Evolutionary conservation across 2,329 filamentous ascomycete species (phyloP).

Genomic region (Aspergillus glaucus): DNA sequence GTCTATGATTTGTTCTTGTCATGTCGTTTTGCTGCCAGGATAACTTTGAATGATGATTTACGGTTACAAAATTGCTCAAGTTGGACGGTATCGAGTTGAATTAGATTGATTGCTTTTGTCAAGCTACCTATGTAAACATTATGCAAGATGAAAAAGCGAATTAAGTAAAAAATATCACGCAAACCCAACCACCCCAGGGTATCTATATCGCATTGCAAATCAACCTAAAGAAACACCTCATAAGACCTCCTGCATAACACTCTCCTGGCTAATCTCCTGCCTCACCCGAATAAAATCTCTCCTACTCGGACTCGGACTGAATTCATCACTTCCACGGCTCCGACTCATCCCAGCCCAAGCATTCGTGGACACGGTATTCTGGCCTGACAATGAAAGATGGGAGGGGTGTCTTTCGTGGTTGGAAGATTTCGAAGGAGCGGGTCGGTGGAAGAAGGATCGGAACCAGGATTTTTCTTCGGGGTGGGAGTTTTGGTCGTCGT

Average conservation of each 20-base stretch:
- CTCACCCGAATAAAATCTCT: conserved; percentile 25
- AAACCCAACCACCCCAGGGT: neutral
- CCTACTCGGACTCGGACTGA: conserved; percentile 4
- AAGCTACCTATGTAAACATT: neutral
- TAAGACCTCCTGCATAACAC: conserved; percentile 13
- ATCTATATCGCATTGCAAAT: neutral
- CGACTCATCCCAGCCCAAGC: conserved; percentile 26
- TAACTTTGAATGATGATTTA: neutral
- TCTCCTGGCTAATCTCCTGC: conserved; percentile 29
- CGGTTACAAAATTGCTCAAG: too few species aligned
- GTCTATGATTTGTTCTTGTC: neutral
- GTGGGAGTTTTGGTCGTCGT: neutral
- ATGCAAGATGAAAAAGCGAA: neutral
- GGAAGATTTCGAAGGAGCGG: conserved; percentile 1
- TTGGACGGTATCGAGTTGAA: neutral
- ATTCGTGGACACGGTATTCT: conserved; percentile 23
- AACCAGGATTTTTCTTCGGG: conserved; percentile 6
- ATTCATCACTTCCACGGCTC: conserved; percentile 19
- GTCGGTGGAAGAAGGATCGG: conserved; percentile 9
- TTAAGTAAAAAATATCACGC: neutral
- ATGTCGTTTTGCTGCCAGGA: neutral
- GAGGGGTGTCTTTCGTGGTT: conserved; percentile 8
- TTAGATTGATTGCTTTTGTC: neutral
- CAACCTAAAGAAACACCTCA: neutral
- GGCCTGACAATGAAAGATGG: conserved; percentile 12